Percentiles rank a stretch among this genome's conserved stretches.
Evolutionary conservation across 2,329 filamentous ascomycete genomes (phyloP).

Genomic region (Xylaria digitata): DNA sequence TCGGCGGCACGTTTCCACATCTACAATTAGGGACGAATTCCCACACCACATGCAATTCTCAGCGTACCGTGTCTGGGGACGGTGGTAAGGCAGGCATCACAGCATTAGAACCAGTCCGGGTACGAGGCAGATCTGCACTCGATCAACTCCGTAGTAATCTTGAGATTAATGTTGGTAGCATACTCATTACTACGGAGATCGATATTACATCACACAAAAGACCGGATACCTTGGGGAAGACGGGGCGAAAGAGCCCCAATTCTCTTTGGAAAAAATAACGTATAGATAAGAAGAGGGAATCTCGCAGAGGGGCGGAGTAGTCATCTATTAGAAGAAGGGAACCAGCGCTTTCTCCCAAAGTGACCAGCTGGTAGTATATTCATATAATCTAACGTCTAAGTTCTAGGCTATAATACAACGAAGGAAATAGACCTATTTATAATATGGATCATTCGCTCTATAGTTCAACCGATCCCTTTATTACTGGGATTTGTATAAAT

Average conservation of each 20-base stretch:
- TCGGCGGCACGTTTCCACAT: not conserved
- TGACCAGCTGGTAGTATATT: too few relatives aligned
- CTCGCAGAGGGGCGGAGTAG: too few relatives aligned
- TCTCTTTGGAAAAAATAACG: too few relatives aligned
- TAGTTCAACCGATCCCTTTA: too few relatives aligned
- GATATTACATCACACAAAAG: not conserved
- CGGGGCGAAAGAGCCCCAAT: not conserved
- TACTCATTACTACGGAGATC: conserved; percentile 13
- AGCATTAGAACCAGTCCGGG: not conserved
- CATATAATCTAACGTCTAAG: too few relatives aligned
- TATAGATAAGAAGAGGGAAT: too few relatives aligned
- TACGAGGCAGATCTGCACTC: not conserved
- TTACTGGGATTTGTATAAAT: too few relatives aligned
- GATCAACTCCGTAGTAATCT: not conserved
- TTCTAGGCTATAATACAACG: too few relatives aligned
- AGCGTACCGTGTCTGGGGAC: not conserved
- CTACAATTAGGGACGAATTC: not conserved
- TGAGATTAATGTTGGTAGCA: not conserved
- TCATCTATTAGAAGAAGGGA: too few relatives aligned
- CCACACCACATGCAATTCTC: not conserved
- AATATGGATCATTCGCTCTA: too few relatives aligned
- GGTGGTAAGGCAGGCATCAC: not conserved
- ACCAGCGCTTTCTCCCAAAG: too few relatives aligned
- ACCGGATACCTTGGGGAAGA: not conserved
- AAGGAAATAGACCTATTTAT: too few relatives aligned